Base-by-base conservation (phyloP, 1,284 basidiomycete species). In the Naganishia liquefaciens region DNA sequence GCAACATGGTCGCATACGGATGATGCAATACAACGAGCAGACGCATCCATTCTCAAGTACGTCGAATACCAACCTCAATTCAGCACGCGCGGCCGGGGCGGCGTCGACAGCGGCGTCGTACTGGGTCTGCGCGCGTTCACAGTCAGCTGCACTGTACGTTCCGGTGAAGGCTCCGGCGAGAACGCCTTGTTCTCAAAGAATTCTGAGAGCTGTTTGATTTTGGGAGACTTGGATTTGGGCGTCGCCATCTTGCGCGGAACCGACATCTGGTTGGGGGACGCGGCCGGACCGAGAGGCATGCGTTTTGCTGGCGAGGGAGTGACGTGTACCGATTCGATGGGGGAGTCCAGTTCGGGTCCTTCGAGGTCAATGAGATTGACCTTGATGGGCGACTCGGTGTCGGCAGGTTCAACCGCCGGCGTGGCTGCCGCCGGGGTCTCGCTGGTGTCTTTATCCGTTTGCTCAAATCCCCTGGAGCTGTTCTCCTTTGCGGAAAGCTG, bases 111-210 rank as follows among this genome's bases (percentile, higher is more conserved):
- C 6, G 57, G 57, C 46, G 57, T 60, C 37, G 57, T 60, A 25
- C 57, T 50, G 21, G 57, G 19, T 6, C 57, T 46, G 7, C 25
- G 46, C 27, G 30, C 11, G 43, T 46, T 25, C 21, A 39, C 9
- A 1, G 30, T 10, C 21, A 46, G n/a, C 46, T 33, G 47, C 10
- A 27, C 40, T 10, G 33, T 13, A 37, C 33, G 33, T 17, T 60
- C 57, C 9, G 57, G 57, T 7, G 57, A 60, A 19, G 57, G 57
- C n/a, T 46, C 49, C 21, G 57, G 57, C 17, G 57, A 60, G 40
- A 60, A 60, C 30, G 57, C 57, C 23, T 49, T 60, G 33, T 61
- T 65, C 23, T 65, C 64, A 27, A 65, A 65, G 42, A 60, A 65
- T 19, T 60, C 50, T 30, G 52, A 50, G 23, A 65, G 39, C 39